Evolutionary conservation across 1,284 basidiomycete genomes (phyloP), one percentile per base, ranked within the genome.

Genomic region (Microstroma glucosiphilum): DNA sequence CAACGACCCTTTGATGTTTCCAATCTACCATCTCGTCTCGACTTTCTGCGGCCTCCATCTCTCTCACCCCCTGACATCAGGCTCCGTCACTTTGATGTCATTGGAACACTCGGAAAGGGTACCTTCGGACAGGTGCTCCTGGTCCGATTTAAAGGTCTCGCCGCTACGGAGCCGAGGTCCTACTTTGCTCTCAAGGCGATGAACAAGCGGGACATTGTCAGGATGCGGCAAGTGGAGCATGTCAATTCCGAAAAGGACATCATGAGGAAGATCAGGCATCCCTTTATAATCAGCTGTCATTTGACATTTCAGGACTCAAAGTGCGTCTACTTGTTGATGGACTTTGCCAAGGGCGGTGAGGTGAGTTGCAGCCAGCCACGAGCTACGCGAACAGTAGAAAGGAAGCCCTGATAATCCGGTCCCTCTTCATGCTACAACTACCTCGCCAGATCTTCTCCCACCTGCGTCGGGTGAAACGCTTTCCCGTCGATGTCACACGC

Each of bases 211-310:
- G 82, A 84, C 64, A 80, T 84, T 59, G 82, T 84, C 37, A 77
- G 81, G 25, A 70, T 84, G 40, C 83, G 83, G 65, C 84, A 85
- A 69, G 82, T 85, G 42, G 83, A 84, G 70, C 84, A 85, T 67
- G 83, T 83, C 75, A 84, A 83, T 69, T 83, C 81, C 37, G 84
- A 85, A 67, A 79, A 82, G 21, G 77, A 75, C 57, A 83, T 84
- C 59, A 79, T 85, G 51, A 55, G 53, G 48, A 55, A 60, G 46
- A 59, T 63, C 8, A 63, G 71, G 42, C 63, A 80, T 66, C 73
- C 80, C 57, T 78, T 79, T 72, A 66, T 68, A 48, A 78, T 66
- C 68, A 75, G 60, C 63, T 70, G 62, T 60, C 54, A 65, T 25
- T 53, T 56, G 37, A 61, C 69, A 6, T 68, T 62, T 62, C 79